Percentiles rank a stretch among this genome's conserved stretches.
phyloP scores from a whole-genome alignment of 179 eudicot species.

The Camellia oleifera region DNA sequence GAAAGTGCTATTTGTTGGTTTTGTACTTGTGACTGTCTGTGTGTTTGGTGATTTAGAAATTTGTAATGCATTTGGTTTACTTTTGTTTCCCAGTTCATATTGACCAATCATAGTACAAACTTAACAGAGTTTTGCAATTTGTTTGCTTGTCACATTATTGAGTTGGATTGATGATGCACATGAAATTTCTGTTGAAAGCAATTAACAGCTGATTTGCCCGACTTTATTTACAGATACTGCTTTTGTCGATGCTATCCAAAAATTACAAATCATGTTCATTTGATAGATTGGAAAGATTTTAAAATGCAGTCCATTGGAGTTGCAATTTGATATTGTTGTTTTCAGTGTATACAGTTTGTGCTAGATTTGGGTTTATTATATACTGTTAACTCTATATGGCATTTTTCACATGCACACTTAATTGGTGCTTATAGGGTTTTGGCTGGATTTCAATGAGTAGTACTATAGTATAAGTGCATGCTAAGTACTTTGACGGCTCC shows the following conservation, averaged over 20 bases:
- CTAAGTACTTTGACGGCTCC: not conserved
- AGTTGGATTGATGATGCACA: not conserved
- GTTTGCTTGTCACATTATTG: not conserved
- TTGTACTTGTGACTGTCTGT: not conserved
- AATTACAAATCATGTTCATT: not conserved
- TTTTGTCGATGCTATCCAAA: slow-evolving; percentile 8
- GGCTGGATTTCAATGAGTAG: not conserved
- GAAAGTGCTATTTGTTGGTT: not conserved
- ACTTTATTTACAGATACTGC: not conserved
- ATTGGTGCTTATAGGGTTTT: not conserved
- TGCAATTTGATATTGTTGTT: not conserved
- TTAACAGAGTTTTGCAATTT: not conserved
- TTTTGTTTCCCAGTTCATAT: not conserved
- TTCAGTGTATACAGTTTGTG: not conserved
- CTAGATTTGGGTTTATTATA: not conserved
- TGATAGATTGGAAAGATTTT: not conserved
- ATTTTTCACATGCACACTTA: not conserved
- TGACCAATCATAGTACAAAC: not conserved
- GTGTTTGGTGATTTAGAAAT: not conserved
- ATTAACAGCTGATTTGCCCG: not conserved
- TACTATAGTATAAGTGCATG: too few species aligned
- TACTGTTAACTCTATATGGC: not conserved
- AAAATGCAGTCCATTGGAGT: not conserved
- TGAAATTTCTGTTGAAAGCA: not conserved
- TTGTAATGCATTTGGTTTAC: not conserved